Conservation (phyloP, 495 filamentous ascomycete species). For the Xylaria telfairii region DNA sequence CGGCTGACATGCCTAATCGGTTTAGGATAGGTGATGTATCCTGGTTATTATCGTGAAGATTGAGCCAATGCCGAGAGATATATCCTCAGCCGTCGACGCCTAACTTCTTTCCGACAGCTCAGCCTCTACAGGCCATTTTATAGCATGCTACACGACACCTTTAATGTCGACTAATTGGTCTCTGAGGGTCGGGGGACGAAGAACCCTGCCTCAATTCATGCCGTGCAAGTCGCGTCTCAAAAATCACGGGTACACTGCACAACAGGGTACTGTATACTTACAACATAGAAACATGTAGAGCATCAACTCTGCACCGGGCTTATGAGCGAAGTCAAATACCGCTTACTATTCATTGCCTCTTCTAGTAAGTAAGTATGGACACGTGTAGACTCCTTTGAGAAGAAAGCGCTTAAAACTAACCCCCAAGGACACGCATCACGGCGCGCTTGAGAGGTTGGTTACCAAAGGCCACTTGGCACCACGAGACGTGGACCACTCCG, state of each 20-base stretch:
- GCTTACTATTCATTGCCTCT: neutral
- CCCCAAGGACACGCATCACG: neutral
- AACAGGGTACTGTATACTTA: too few species aligned
- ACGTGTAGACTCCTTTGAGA: neutral
- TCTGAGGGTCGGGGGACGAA: neutral
- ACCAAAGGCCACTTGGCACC: neutral
- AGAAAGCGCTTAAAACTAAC: neutral
- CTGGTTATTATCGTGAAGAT: neutral
- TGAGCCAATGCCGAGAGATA: neutral
- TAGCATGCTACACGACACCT: neutral
- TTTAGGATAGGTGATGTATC: neutral
- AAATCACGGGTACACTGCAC: too few species aligned
- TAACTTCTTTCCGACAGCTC: neutral
- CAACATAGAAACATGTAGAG: neutral
- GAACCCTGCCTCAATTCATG: neutral
- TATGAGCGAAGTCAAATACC: neutral
- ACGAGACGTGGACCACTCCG: neutral
- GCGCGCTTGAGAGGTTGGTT: neutral
- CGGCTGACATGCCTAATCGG: neutral
- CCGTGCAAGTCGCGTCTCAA: neutral
- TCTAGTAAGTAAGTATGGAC: neutral
- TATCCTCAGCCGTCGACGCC: neutral
- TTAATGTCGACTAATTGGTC: neutral
- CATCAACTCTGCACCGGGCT: neutral
- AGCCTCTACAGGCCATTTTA: neutral